Evolutionary conservation across 2,329 filamentous ascomycete genomes (phyloP).

Genomic region (Sporothrix sp.): DNA sequence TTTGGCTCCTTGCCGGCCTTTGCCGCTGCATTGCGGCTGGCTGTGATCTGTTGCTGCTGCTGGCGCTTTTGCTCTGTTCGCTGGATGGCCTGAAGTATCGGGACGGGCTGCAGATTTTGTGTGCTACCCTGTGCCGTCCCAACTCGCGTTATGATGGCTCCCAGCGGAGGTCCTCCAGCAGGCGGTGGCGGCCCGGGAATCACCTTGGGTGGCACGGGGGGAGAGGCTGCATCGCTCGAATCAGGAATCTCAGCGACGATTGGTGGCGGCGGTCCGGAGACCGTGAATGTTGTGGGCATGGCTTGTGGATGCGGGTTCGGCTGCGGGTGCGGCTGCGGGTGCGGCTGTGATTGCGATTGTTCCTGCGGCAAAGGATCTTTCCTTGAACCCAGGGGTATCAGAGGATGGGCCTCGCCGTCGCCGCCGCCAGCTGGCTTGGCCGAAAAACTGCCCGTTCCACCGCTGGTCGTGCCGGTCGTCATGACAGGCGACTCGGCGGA

Average conservation of each 20-base stretch:
- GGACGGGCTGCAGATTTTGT: neutral
- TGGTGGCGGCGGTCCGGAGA: neutral
- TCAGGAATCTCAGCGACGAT: no score
- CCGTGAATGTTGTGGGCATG: neutral
- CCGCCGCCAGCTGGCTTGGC: neutral
- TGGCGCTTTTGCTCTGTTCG: neutral
- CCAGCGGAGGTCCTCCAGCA: no score
- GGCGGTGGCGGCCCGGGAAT: neutral
- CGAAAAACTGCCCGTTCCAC: neutral
- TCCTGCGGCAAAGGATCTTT: no score
- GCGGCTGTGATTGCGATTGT: neutral
- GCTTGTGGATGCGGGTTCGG: neutral
- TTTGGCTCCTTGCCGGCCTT: neutral
- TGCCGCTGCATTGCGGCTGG: neutral
- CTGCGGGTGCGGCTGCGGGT: neutral
- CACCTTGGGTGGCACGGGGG: neutral
- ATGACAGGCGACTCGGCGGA: neutral
- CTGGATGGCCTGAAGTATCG: neutral
- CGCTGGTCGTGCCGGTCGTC: neutral
- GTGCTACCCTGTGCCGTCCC: neutral
- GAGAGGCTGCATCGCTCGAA: neutral
- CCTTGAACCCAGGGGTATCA: no score
- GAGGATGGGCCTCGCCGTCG: no score
- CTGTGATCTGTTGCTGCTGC: neutral
- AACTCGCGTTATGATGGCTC: neutral